Conservation (phyloP, 257 asterid species). For the Galeopsis tetrahit region DNA sequence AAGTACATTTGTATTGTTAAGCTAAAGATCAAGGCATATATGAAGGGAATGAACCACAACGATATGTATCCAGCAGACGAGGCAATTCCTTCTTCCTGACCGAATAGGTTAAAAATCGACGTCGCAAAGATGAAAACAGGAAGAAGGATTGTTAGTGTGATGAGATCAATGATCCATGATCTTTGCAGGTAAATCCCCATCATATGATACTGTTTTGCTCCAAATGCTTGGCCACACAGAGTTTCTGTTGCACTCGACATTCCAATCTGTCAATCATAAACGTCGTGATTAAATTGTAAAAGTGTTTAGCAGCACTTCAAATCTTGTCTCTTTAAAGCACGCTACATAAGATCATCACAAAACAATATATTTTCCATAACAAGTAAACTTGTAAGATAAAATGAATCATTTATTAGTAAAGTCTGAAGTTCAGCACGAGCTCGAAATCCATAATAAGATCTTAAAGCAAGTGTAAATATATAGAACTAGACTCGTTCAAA, state of each 20-base stretch:
- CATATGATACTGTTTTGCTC: conserved; percentile 48
- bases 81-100: conserved; percentile 27
- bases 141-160: conserved; percentile 39
- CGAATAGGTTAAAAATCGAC: conserved; percentile 40
- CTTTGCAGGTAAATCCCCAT: conserved; percentile 63
- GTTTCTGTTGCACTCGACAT: conserved; percentile 75
- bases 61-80: conserved; percentile 36
- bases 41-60: conserved; percentile 35
- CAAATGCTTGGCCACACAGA: conserved; percentile 67
- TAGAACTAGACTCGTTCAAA: too few relatives aligned
- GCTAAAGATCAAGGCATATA: conserved; percentile 22
- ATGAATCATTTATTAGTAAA: too few relatives aligned
- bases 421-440: too few relatives aligned
- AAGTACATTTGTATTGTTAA: conserved; percentile 41
- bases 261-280: conserved; percentile 44
- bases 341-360: too few relatives aligned
- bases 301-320: not conserved
- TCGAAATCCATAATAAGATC: too few relatives aligned
- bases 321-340: too few relatives aligned
- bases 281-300: too few relatives aligned
- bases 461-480: too few relatives aligned
- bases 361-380: too few relatives aligned
- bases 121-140: conserved; percentile 52
- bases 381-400: too few relatives aligned
- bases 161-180: conserved; percentile 48